Evolutionary conservation across 2,329 filamentous ascomycete genomes (phyloP).

Genomic region (Bisporella sp.): DNA sequence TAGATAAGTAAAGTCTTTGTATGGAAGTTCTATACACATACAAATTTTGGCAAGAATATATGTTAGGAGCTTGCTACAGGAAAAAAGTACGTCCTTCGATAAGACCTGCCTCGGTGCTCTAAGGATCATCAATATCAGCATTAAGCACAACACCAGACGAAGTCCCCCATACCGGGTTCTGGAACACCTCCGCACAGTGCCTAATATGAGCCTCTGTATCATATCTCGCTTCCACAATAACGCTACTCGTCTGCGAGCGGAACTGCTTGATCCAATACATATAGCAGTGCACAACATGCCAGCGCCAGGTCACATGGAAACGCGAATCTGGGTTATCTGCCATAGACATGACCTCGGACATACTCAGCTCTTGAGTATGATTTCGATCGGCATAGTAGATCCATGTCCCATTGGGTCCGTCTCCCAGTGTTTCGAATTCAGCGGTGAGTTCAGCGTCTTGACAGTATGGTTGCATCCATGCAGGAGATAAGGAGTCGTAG

Average conservation of each 20-base stretch:
- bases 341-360: constrained; percentile 14
- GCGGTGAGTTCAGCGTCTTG: constrained; percentile 27
- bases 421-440: constrained; percentile 27
- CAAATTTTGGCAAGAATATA: too few relatives aligned
- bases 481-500: constrained; percentile 29
- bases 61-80: neutral
- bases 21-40: too few relatives aligned
- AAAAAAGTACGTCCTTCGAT: neutral
- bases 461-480: constrained; percentile 30
- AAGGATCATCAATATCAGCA: neutral
- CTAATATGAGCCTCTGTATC: constrained; percentile 10
- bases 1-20: too few relatives aligned
- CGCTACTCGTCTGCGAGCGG: constrained; percentile 8
- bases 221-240: constrained; percentile 20
- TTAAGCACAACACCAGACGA: constrained; percentile 1
- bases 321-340: constrained; percentile 9
- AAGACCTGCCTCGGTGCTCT: neutral
- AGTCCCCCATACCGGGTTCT: neutral
- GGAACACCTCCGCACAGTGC: constrained; percentile 13
- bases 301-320: constrained; percentile 19
- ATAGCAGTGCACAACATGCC: constrained; percentile 28
- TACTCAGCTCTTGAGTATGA: constrained; percentile 13
- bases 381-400: constrained; percentile 26
- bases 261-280: constrained; percentile 29
- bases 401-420: constrained; percentile 26